Evolutionary conservation across 169 alveolate species (phyloP), one percentile per base, ranked within the genome.

Genomic region (Eimeria necatrix): DNA sequence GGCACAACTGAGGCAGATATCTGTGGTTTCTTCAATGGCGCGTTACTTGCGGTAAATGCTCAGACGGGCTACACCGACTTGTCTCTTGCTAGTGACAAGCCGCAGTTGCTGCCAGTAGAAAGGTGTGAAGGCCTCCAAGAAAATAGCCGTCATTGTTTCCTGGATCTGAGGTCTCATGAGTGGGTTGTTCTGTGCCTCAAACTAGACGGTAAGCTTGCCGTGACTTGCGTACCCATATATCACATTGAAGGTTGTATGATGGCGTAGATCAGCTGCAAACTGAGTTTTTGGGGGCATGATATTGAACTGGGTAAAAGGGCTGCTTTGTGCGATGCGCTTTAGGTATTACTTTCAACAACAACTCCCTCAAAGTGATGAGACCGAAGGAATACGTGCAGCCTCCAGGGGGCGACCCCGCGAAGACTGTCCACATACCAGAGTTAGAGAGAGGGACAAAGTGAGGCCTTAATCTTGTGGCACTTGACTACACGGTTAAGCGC

Each of bases 371-470:
- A 70, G 96, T 98, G 51, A 80, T 97, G 87, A 94, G 99, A 56
- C 98, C 99, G 48, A 96, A 96, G 64, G 99, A 98, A 86, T 97
- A 96, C 93, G 97, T 96, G 18, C 97, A 96, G 4, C 97, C 98
- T 48, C 95, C 98, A n/a, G 97, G 96, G 9, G 96, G 97, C 53
- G 98, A 98, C 71, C 97, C 97, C 16, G 97, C 97, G 9, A 52
- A 73, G 16, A 52, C 76, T 22, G 95, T 94, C 2, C 70, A 81
- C 93, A 86, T 93, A 10, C 95, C 96, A n/a, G 92, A 84, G 68
- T 59, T 84, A 0, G 91, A 84, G 16, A 56, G 91, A 49, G n/a
- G 0, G 48, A 51, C 91, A 5, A 84, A 59, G 91, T 84, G 26
- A 32, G 91, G 49, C 73, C 68, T 76, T 53, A 49, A 20, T 52